Percentiles rank a stretch among this genome's conserved stretches.
These are phyloP conservation scores for Austroboletus festivus DNA, from an alignment of 768 basidiomycete species.

Conservation along the genomic window DNA sequence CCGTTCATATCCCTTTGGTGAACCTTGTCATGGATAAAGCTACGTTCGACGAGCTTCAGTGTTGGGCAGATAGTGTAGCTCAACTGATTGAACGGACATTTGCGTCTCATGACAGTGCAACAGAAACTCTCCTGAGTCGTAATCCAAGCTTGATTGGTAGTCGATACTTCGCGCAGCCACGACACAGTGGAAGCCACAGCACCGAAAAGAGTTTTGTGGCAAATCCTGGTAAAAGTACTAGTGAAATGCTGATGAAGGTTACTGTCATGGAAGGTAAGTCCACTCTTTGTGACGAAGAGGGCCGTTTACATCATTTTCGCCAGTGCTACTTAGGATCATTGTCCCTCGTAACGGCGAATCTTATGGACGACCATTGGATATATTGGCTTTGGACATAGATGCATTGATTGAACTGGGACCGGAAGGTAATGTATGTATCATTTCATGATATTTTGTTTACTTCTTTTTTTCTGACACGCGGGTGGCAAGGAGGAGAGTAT, in stretches of 20 bases:
- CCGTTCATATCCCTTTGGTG: conserved; percentile 58
- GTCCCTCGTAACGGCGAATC: conserved; percentile 44
- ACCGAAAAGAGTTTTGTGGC: conserved; percentile 39
- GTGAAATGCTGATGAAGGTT: conserved; percentile 51
- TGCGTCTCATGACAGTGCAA: conserved; percentile 17
- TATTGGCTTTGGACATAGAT: conserved; percentile 61
- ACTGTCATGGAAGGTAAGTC: conserved; percentile 42
- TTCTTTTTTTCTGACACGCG: conserved; percentile 4
- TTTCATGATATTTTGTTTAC: neutral
- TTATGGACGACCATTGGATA: conserved; percentile 47
- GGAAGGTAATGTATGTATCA: conserved; percentile 58
- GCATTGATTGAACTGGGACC: conserved; percentile 64
- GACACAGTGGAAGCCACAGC: conserved; percentile 37
- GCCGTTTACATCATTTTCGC: neutral
- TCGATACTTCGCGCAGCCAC: conserved; percentile 59
- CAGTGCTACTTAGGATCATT: conserved; percentile 43
- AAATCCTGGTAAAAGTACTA: conserved; percentile 22
- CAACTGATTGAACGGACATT: conserved; percentile 58
- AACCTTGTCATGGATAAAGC: conserved; percentile 59
- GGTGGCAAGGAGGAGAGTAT: conserved; percentile 62
- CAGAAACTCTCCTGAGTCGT: conserved; percentile 39
- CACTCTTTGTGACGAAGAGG: neutral
- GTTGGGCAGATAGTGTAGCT: conserved; percentile 83
- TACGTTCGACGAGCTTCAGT: conserved; percentile 74
- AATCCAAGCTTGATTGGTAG: conserved; percentile 76